Conservation (phyloP, 2,329 filamentous ascomycete genomes). For the Hyphodiscus sp. region DNA sequence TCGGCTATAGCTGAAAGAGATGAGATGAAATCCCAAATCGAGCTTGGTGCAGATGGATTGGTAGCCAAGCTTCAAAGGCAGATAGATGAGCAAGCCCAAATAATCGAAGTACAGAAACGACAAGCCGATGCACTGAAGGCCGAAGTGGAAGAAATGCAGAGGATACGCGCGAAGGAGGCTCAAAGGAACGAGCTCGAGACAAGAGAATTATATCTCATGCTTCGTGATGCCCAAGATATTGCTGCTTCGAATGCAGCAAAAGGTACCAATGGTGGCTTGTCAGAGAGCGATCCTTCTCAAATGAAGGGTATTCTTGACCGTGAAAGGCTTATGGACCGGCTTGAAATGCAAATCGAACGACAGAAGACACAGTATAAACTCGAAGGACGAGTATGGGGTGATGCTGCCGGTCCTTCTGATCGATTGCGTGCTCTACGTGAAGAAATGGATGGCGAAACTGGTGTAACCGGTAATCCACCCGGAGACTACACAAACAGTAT, state of each 20-base stretch:
- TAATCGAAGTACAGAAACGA: constrained; percentile 82
- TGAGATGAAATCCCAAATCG: constrained; percentile 83
- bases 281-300: constrained; percentile 61
- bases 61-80: constrained; percentile 91
- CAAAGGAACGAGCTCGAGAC: constrained; percentile 96
- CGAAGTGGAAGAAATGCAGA: constrained; percentile 80
- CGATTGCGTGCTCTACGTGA: constrained; percentile 85
- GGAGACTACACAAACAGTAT: constrained; percentile 65
- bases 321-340: constrained; percentile 82
- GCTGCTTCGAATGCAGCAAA: constrained; percentile 75
- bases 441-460: constrained; percentile 72
- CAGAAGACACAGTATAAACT: constrained; percentile 98
- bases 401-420: constrained; percentile 79
- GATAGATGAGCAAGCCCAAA: constrained; percentile 82
- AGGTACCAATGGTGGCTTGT: constrained; percentile 43
- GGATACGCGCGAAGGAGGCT: constrained; percentile 79
- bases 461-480: constrained; percentile 38
- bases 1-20: constrained; percentile 94
- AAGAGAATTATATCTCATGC: constrained; percentile 94
- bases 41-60: constrained; percentile 86
- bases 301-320: constrained; percentile 93
- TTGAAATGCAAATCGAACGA: constrained; percentile 91
- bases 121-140: constrained; percentile 85
- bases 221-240: constrained; percentile 93
- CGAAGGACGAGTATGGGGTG: constrained; percentile 85